These are phyloP conservation scores for Aspergillus caelatus DNA, from an alignment of 2,329 filamentous ascomycete species.

Conservation along the genomic window DNA sequence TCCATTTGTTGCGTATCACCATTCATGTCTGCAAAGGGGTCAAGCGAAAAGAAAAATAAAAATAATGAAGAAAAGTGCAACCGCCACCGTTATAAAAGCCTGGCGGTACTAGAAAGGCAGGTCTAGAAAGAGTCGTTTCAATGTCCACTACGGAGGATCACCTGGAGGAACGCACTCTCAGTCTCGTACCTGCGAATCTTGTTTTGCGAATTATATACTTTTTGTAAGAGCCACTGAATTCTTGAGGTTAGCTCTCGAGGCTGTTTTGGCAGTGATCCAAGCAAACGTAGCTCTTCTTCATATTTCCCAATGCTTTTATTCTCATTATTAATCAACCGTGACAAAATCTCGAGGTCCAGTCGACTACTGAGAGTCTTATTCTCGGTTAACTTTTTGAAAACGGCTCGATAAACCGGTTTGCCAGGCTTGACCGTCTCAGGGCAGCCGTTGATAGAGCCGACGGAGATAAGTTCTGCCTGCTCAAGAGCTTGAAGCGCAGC, in stretches of 20 bases:
- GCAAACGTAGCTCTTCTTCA: constrained; percentile 72
- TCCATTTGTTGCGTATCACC: no score
- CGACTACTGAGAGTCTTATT: constrained; percentile 74
- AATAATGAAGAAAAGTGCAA: not conserved
- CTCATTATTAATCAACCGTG: constrained; percentile 71
- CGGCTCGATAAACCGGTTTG: constrained; percentile 82
- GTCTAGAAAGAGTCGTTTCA: constrained; percentile 22
- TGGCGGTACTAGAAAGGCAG: not conserved
- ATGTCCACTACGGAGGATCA: constrained; percentile 62
- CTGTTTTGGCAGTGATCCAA: constrained; percentile 72
- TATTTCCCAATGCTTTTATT: constrained; percentile 74
- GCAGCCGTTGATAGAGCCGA: constrained; percentile 72
- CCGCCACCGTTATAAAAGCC: not conserved
- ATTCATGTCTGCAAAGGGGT: no score
- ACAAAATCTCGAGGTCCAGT: constrained; percentile 71
- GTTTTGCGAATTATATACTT: constrained; percentile 72
- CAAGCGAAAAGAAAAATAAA: not conserved
- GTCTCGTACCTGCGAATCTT: constrained; percentile 75
- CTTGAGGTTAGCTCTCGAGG: constrained; percentile 69
- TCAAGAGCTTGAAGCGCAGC: constrained; percentile 77
- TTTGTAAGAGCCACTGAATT: constrained; percentile 71
- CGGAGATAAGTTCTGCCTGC: constrained; percentile 80
- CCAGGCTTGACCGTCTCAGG: constrained; percentile 78
- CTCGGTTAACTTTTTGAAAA: constrained; percentile 71
- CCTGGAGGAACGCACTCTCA: constrained; percentile 73